Evolutionary conservation across 2,329 filamentous ascomycete genomes (phyloP).

Genomic region (Bipolaris zeicola): DNA sequence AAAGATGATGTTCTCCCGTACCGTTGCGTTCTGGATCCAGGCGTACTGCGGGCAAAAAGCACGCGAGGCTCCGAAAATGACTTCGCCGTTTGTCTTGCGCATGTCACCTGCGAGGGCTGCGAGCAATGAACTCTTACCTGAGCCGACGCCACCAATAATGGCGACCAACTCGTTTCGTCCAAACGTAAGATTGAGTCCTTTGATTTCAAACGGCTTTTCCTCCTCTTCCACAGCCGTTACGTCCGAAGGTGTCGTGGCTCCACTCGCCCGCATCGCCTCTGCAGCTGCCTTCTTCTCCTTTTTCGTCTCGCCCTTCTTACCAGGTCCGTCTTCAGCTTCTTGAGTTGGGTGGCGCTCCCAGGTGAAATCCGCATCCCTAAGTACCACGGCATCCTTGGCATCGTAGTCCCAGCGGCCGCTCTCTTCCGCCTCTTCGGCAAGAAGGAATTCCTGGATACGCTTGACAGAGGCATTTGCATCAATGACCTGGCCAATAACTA

Average conservation of each 20-base stretch:
- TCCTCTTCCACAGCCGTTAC: slow-evolving; percentile 54
- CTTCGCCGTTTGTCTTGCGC: slow-evolving; percentile 76
- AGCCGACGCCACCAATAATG: slow-evolving; percentile 87
- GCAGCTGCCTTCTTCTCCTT: slow-evolving; percentile 52
- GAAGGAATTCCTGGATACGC: slow-evolving; percentile 85
- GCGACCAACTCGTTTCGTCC: slow-evolving; percentile 78
- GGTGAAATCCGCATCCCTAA: slow-evolving; percentile 78
- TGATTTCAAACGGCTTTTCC: slow-evolving; percentile 72
- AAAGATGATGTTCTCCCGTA: slow-evolving; percentile 89
- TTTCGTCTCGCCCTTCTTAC: slow-evolving; percentile 55
- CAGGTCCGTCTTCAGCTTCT: slow-evolving; percentile 39
- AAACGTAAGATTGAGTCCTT: slow-evolving; percentile 69
- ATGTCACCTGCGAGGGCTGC: slow-evolving; percentile 92
- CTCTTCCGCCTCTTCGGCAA: slow-evolving; percentile 83
- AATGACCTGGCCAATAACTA: slow-evolving; percentile 86
- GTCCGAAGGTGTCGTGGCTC: slow-evolving; percentile 56
- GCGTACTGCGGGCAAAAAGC: slow-evolving; percentile 96
- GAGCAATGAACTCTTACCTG: slow-evolving; percentile 87
- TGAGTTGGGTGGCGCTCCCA: slow-evolving; percentile 75
- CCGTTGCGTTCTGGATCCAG: slow-evolving; percentile 93
- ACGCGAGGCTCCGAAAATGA: slow-evolving; percentile 76
- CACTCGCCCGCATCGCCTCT: slow-evolving; percentile 26
- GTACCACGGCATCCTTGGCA: slow-evolving; percentile 65
- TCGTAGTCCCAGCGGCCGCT: slow-evolving; percentile 64
- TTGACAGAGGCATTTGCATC: slow-evolving; percentile 86